These are phyloP conservation scores for Zostera marina DNA, from an alignment of 116 monocot species.

Conservation along the genomic window DNA sequence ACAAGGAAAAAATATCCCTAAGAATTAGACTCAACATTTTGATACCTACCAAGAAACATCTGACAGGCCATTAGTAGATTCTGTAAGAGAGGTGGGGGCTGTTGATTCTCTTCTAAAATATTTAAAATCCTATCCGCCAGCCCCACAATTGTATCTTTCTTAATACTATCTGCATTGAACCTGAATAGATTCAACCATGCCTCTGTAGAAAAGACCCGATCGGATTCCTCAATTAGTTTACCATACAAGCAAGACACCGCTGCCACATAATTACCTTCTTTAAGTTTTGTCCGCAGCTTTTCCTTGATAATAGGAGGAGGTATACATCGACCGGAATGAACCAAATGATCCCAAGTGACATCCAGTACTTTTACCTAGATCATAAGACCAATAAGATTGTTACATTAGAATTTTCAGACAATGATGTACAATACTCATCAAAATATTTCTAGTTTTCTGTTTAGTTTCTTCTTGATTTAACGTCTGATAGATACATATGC, in stretches of 20 bases:
- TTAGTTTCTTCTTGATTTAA: too few relatives aligned
- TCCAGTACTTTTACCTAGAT: conserved; percentile 49
- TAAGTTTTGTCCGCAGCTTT: conserved; percentile 51
- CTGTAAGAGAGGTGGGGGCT: conserved; percentile 14
- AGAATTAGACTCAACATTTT: too few relatives aligned
- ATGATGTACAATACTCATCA: too few relatives aligned
- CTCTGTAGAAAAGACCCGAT: conserved; percentile 28
- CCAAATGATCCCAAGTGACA: conserved; percentile 53
- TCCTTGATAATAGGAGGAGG: conserved; percentile 72
- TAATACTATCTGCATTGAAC: conserved; percentile 18
- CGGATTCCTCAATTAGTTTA: conserved; percentile 16
- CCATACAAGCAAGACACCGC: conserved; percentile 45
- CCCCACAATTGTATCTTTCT: conserved; percentile 17
- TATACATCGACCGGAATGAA: conserved; percentile 27
- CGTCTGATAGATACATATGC: too few relatives aligned
- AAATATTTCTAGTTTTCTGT: too few relatives aligned
- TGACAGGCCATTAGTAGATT: conserved; percentile 49
- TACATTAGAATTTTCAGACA: too few relatives aligned
- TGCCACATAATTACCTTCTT: conserved; percentile 21
- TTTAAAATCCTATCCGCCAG: conserved; percentile 21
- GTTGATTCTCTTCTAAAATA: conserved; percentile 9
- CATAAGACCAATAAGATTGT: background rate
- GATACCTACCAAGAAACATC: conserved; percentile 12
- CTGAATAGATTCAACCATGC: conserved; percentile 48
- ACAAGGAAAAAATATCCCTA: too few relatives aligned